Base-by-base conservation (phyloP, 208 protist genomes). In the Trypanosoma avium region DNA sequence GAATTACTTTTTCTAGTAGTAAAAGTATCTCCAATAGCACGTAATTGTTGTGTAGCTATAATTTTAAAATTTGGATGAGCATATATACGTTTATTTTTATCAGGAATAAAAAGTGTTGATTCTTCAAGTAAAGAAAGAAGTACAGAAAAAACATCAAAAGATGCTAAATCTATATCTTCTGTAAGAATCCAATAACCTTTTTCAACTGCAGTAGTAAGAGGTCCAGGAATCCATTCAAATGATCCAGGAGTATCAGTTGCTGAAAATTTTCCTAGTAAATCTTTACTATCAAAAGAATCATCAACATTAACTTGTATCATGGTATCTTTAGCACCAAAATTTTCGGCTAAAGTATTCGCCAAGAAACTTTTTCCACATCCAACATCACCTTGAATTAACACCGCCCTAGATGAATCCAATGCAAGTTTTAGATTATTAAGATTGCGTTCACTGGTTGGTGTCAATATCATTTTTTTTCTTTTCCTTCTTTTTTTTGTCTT, bases 141-240 rank as follows among this genome's bases (percentile, higher is more conserved):
- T 3, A 99, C 90, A 0, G 97, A 95, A 26, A 99, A 87, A 2
- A 99, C 96, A 54, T 99, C 99, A 55, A 98, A 88, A 3, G 98
- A 98, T 13, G 98, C 97, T 12, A 98, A 74, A 77, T 99, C 98
- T 48, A 99, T 96, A 79, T 99, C 98, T 60, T 99, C 99, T 70
- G 99, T 97, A 10, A 99, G 56, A 55, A 99, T 85, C 98, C 98
- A 99, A 43, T 86, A 82, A 4, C 98, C 99, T 42, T 98, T 81
- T 62, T 80, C 40, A 9, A 99, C 97, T 10, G 98, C 98, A 22
- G 91, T 77, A 30, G 98, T 97, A 46, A 99, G 73, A 13, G 96
- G 95, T 27, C 99, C 98, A n/a, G 94, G 70, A 55, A 99, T 85
- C 97, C 98, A 99, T 35, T 94, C 83, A 74, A 99, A 99, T 33